Evolutionary conservation across 495 filamentous ascomycete species (phyloP).

Genomic region (Aspergillus campestris): DNA sequence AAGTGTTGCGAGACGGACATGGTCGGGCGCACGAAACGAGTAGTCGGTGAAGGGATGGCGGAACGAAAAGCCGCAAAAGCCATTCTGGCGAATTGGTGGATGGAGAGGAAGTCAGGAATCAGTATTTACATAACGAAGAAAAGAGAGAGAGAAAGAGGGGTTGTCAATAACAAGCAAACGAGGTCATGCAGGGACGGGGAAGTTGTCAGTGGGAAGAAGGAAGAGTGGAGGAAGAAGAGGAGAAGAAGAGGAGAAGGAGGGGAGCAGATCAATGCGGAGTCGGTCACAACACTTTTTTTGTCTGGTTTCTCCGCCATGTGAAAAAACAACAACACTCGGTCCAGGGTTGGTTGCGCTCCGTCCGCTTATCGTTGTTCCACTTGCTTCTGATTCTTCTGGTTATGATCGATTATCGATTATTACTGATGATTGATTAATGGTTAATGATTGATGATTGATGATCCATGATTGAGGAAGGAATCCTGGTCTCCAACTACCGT

Average conservation of each 20-base stretch:
- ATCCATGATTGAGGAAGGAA: too few relatives aligned
- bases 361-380: constrained; percentile 11
- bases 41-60: constrained; percentile 15
- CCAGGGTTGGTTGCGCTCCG: too few relatives aligned
- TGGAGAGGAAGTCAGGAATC: constrained; percentile 1
- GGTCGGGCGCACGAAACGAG: constrained; percentile 24
- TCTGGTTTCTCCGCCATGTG: constrained; percentile 18
- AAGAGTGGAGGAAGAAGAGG: not conserved
- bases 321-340: constrained; percentile 15
- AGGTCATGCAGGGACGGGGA: not conserved
- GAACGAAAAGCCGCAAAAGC: constrained; percentile 30
- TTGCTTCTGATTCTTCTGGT: too few relatives aligned
- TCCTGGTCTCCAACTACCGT: too few relatives aligned
- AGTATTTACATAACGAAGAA: constrained; percentile 21
- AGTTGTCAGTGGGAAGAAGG: not conserved
- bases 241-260: constrained; percentile 10
- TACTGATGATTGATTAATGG: too few relatives aligned
- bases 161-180: not conserved
- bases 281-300: not conserved
- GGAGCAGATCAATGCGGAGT: constrained; percentile 15
- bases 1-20: constrained; percentile 22
- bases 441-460: too few relatives aligned
- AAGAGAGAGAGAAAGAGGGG: constrained; percentile 1
- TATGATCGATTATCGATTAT: too few relatives aligned
- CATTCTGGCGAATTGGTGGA: constrained; percentile 21